Evolutionary conservation across 1,139 yeast species (phyloP).

Genomic region (Blastobotrys capitulatus): DNA sequence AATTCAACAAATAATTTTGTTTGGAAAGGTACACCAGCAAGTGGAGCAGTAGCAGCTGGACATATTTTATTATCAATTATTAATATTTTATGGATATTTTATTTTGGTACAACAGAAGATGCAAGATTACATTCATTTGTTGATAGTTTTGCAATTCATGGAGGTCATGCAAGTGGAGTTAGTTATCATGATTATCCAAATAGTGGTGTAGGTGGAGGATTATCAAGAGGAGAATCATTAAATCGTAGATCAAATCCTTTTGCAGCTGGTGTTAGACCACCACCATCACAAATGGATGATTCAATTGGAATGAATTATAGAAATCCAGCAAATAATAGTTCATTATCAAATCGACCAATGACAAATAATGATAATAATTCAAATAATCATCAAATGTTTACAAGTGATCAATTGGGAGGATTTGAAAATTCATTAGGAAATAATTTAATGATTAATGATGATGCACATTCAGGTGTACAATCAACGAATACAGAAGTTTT

Average conservation of each 20-base stretch:
- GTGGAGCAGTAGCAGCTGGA: constrained; percentile 91
- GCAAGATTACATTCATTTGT: constrained; percentile 74
- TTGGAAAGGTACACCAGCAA: constrained; percentile 57
- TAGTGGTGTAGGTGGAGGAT: constrained; percentile 6
- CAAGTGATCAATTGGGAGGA: constrained; percentile 45
- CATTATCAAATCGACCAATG: neutral
- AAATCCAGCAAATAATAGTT: neutral
- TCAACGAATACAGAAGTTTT: constrained; percentile 19
- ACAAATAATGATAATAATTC: constrained; percentile 9
- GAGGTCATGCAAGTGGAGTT: constrained; percentile 1
- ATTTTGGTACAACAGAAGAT: constrained; percentile 53
- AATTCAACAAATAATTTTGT: constrained; percentile 78
- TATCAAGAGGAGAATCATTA: constrained; percentile 17
- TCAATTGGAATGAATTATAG: constrained; percentile 12
- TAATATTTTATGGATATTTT: constrained; percentile 70
- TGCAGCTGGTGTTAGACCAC: constrained; percentile 9
- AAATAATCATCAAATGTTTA: constrained; percentile 45
- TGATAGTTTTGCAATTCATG: constrained; percentile 53
- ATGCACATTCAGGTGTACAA: neutral
- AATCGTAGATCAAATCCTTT: constrained; percentile 19
- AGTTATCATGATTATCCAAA: constrained; percentile 4
- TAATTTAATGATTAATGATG: constrained; percentile 8
- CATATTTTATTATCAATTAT: constrained; percentile 75
- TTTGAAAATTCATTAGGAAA: constrained; percentile 44
- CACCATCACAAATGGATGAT: constrained; percentile 8